A percentile compares a stretch with the other conserved stretches of the same genome.
These are phyloP conservation scores for Coprinellus aureogranulatus DNA, from an alignment of 768 basidiomycete genomes.

Conservation along the genomic window DNA sequence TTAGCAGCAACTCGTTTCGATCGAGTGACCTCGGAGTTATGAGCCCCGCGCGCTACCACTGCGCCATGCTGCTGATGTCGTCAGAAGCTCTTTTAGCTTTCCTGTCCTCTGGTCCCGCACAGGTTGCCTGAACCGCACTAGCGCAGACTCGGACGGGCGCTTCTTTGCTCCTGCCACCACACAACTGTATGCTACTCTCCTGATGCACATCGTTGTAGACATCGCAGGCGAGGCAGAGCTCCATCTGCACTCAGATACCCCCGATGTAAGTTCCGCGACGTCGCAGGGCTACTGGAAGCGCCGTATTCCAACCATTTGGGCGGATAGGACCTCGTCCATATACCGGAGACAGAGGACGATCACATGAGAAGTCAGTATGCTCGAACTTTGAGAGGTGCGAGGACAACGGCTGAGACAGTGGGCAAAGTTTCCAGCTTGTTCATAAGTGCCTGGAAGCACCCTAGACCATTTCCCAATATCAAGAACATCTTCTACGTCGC, in stretches of 20 bases:
- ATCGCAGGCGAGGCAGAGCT: slow-evolving; percentile 5
- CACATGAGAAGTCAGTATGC: background rate
- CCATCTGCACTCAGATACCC: slow-evolving; percentile 2
- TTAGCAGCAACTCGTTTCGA: slow-evolving; percentile 64
- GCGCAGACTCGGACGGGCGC: too few relatives aligned
- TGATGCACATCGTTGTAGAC: slow-evolving; percentile 8
- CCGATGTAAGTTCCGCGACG: background rate
- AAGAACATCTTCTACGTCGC: slow-evolving; percentile 27
- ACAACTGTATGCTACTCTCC: too few relatives aligned
- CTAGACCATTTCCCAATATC: slow-evolving; percentile 18
- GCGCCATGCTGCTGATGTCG: slow-evolving; percentile 50
- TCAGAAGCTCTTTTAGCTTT: too few relatives aligned
- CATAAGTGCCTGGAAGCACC: slow-evolving; percentile 25
- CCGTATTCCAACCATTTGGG: background rate
- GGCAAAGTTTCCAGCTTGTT: slow-evolving; percentile 22
- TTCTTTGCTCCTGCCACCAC: too few relatives aligned
- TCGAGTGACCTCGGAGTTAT: slow-evolving; percentile 66
- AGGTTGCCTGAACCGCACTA: too few relatives aligned
- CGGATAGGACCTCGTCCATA: slow-evolving; percentile 7
- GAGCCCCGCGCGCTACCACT: slow-evolving; percentile 58
- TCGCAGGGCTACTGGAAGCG: background rate
- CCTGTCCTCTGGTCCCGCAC: too few relatives aligned
- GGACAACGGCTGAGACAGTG: background rate
- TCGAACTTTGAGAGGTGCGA: background rate
- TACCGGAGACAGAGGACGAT: background rate